phyloP scores from a whole-genome alignment of 2,329 filamentous ascomycete genomes.

The Neonectria sp. region DNA sequence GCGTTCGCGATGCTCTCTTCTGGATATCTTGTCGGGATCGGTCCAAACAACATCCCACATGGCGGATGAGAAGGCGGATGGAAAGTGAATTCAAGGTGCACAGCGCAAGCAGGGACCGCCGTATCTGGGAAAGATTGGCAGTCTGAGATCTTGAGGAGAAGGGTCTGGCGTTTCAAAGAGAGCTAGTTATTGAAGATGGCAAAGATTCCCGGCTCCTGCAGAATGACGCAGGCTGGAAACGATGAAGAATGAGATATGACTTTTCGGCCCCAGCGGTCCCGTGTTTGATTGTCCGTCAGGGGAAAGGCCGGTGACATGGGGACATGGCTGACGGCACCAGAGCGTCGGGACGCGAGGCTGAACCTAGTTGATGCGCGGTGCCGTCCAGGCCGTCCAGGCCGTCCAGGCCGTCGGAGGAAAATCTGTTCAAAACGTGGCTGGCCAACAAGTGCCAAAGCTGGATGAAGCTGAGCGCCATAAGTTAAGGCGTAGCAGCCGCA shows the following conservation, averaged over 20 bases:
- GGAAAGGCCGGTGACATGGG: neutral
- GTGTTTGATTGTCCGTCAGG: neutral
- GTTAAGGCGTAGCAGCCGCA: neutral
- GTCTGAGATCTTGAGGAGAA: neutral
- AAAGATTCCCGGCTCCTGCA: neutral
- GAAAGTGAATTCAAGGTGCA: no score
- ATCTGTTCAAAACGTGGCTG: neutral
- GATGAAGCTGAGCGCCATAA: neutral
- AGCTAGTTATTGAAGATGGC: neutral
- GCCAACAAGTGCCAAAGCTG: neutral
- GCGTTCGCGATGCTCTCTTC: neutral
- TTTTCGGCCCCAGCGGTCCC: neutral
- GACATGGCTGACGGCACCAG: neutral
- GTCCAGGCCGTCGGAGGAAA: neutral
- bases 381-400: no score
- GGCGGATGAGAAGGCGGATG: constrained; percentile 22
- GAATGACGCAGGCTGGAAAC: neutral
- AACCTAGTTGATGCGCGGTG: neutral
- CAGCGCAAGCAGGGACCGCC: neutral
- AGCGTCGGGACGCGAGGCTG: neutral
- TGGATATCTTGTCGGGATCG: constrained; percentile 58
- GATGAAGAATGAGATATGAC: neutral
- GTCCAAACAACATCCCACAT: constrained; percentile 76
- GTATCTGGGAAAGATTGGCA: neutral
- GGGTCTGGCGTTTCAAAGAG: neutral